Conservation (phyloP, 1,284 basidiomycete species). For the Lentinula novae-zelandiae region DNA sequence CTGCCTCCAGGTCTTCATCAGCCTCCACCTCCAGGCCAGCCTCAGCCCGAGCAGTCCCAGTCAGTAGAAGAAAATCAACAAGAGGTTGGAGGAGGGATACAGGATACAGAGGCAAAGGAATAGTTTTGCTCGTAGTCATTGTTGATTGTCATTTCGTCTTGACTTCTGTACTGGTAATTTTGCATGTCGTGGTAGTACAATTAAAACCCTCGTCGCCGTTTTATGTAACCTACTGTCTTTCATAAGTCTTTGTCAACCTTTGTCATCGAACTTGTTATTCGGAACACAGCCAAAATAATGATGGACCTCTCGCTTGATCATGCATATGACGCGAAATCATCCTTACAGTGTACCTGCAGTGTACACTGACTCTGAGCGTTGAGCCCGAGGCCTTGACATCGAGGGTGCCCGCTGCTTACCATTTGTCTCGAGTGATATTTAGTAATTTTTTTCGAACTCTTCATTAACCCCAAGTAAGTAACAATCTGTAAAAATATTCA, state of each 20-base stretch:
- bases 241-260: constrained; percentile 4
- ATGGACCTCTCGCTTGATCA: background rate
- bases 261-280: constrained; percentile 1
- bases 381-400: too few species aligned
- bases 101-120: constrained; percentile 11
- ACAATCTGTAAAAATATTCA: too few species aligned
- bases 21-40: background rate
- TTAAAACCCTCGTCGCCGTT: constrained; percentile 8
- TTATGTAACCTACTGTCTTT: constrained; percentile 24
- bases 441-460: too few species aligned
- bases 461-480: too few species aligned
- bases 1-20: background rate
- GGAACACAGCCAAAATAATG: background rate
- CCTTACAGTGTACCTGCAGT: too few species aligned
- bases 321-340: too few species aligned
- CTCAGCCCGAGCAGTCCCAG: background rate
- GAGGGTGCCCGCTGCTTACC: too few species aligned
- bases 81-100: constrained; percentile 9
- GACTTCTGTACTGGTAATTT: constrained; percentile 12
- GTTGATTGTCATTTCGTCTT: background rate
- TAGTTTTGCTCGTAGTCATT: background rate
- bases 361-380: too few species aligned
- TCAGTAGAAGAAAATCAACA: background rate
- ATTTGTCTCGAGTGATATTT: too few species aligned
- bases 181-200: background rate